Conservation (phyloP, 306 rosid genomes). For the Ziziphus jujuba region DNA sequence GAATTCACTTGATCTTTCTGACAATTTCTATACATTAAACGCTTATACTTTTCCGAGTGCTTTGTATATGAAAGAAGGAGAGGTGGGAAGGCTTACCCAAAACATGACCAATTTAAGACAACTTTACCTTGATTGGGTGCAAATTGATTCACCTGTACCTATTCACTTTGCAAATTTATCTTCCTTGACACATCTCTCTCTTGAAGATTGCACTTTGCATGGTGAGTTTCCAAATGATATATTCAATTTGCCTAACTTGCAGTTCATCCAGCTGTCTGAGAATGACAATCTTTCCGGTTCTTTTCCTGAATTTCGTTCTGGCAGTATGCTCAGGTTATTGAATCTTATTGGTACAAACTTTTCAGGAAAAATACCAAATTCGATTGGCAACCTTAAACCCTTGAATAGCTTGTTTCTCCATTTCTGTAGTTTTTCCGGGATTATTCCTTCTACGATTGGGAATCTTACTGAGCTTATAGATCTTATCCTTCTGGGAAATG, state of each 20-base stretch:
- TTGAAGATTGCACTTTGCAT: neutral
- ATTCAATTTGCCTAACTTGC: neutral
- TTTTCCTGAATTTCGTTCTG: neutral
- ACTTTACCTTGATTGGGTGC: neutral
- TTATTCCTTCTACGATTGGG: neutral
- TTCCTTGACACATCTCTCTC: constrained; percentile 3
- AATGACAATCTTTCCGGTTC: neutral
- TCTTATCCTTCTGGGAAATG: neutral
- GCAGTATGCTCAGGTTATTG: neutral
- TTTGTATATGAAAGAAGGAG: no score
- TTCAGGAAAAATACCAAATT: neutral
- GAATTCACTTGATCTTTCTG: constrained; percentile 4
- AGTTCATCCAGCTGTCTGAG: neutral
- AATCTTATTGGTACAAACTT: neutral
- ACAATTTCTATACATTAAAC: no score
- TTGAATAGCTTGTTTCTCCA: neutral
- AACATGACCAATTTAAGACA: constrained; percentile 6
- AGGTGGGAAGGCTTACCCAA: neutral
- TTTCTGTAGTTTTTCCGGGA: neutral
- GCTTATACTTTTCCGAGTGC: no score
- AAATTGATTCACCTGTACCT: neutral
- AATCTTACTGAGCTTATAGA: neutral
- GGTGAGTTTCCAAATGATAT: neutral
- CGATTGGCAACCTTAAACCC: neutral
- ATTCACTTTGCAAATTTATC: neutral